These are phyloP conservation scores for Pleurotus cornucopiae DNA, from an alignment of 768 basidiomycete genomes.

Conservation along the genomic window DNA sequence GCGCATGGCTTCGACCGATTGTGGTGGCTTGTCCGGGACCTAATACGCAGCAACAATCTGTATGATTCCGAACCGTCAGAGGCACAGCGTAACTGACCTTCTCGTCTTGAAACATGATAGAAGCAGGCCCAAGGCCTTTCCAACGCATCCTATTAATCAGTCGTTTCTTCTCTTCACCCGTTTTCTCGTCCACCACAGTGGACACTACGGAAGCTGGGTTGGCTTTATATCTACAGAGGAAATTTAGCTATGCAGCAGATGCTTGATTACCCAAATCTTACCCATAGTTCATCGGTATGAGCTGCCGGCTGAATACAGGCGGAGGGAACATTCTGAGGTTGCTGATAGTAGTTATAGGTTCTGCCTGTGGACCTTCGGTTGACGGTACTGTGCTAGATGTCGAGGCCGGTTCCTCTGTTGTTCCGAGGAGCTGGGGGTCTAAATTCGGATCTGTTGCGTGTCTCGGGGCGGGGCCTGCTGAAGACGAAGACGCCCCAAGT, in stretches of 20 bases:
- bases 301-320: slow-evolving; percentile 83
- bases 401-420: slow-evolving; percentile 40
- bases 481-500: background rate
- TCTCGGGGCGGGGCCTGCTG: background rate
- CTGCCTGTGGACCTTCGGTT: no score
- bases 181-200: slow-evolving; percentile 64
- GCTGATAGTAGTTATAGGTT: slow-evolving; percentile 29
- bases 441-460: slow-evolving; percentile 19
- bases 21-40: slow-evolving; percentile 66
- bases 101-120: slow-evolving; percentile 63
- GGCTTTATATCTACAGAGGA: slow-evolving; percentile 58
- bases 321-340: slow-evolving; percentile 81
- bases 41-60: slow-evolving; percentile 18
- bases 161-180: slow-evolving; percentile 76
- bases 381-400: slow-evolving; percentile 16
- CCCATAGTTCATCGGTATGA: slow-evolving; percentile 80
- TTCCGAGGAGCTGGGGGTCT: slow-evolving; percentile 14
- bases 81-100: slow-evolving; percentile 30
- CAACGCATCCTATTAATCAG: slow-evolving; percentile 86
- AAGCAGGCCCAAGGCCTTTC: slow-evolving; percentile 76
- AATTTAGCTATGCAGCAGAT: background rate
- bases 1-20: slow-evolving; percentile 55
- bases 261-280: slow-evolving; percentile 22
- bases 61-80: background rate
- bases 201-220: slow-evolving; percentile 72